phyloP scores from a whole-genome alignment of 306 rosid species.

The Rosa multiflora region DNA sequence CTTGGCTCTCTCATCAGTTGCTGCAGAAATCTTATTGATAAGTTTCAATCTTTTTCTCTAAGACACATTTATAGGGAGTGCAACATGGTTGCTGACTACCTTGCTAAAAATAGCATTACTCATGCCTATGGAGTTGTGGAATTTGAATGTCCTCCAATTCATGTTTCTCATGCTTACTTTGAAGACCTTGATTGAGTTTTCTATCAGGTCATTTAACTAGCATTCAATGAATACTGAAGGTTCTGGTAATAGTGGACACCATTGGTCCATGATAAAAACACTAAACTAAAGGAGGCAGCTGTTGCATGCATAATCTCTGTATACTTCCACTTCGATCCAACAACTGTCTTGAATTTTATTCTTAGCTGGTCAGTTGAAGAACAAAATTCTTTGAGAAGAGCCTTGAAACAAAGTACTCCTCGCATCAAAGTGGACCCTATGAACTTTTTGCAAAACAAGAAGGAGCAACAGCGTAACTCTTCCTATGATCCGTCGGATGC shows the following conservation, averaged over 20 bases:
- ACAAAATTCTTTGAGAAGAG: conserved; percentile 94
- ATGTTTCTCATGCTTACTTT: too few species aligned
- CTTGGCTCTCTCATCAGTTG: too few species aligned
- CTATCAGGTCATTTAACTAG: conserved; percentile 80
- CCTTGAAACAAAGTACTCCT: conserved; percentile 93
- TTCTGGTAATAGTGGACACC: conserved; percentile 72
- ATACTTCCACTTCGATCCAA: conserved; percentile 85
- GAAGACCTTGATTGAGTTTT: too few species aligned
- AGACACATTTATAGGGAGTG: too few species aligned
- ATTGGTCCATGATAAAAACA: conserved; percentile 82
- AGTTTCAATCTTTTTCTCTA: too few species aligned
- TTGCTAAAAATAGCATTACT: too few species aligned
- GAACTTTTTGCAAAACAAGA: conserved; percentile 92
- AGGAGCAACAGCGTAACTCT: conserved; percentile 88
- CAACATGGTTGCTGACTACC: too few species aligned
- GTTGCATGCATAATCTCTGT: conserved; percentile 95
- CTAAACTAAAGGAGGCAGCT: conserved; percentile 90
- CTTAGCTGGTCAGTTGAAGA: conserved; percentile 90
- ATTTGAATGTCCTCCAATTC: too few species aligned
- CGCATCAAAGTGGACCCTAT: conserved; percentile 97
- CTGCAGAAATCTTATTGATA: too few species aligned
- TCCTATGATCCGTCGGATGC: conserved; percentile 86
- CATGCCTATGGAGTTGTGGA: too few species aligned
- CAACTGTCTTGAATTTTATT: conserved; percentile 86
- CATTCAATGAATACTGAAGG: conserved; percentile 68